Conservation (phyloP, 2,329 filamentous ascomycete species). For the Botryotinia calthae region DNA sequence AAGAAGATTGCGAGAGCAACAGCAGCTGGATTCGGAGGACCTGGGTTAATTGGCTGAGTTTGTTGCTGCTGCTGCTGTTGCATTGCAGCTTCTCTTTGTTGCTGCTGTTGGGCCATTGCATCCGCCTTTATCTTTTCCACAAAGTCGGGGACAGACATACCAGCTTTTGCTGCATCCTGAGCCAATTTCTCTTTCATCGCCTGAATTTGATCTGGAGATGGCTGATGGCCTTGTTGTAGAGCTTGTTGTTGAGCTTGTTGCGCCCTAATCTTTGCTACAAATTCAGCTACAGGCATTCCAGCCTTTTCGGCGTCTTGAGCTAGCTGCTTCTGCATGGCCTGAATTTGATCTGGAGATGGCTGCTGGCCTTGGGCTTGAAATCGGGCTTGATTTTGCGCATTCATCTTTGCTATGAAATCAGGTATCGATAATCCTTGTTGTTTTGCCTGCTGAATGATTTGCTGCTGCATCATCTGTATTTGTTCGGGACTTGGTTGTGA, state of each 20-base stretch:
- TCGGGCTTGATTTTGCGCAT: constrained; percentile 39
- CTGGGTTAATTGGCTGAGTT: constrained; percentile 67
- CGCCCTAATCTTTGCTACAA: constrained; percentile 66
- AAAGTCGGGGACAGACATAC: constrained; percentile 83
- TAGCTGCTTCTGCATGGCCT: constrained; percentile 77
- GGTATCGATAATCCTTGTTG: constrained; percentile 82
- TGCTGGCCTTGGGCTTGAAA: constrained; percentile 36
- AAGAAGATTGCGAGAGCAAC: constrained; percentile 88
- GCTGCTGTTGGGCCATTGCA: constrained; percentile 46
- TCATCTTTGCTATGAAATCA: constrained; percentile 73
- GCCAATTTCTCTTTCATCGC: constrained; percentile 81
- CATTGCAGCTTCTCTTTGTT: constrained; percentile 46
- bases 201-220: constrained; percentile 80
- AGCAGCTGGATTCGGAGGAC: constrained; percentile 84
- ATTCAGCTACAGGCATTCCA: constrained; percentile 81
- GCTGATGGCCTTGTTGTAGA: constrained; percentile 50
- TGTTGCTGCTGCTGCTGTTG: constrained; percentile 48
- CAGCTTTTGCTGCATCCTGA: constrained; percentile 77
- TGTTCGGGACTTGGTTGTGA: constrained; percentile 73
- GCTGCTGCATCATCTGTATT: constrained; percentile 77
- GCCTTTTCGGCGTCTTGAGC: constrained; percentile 78
- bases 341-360: constrained; percentile 81
- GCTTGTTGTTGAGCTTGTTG: constrained; percentile 50
- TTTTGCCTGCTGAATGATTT: constrained; percentile 77
- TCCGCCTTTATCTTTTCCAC: constrained; percentile 66